These are phyloP conservation scores for Sporothrix variecibatus DNA, from an alignment of 2,329 filamentous ascomycete species.

Conservation along the genomic window DNA sequence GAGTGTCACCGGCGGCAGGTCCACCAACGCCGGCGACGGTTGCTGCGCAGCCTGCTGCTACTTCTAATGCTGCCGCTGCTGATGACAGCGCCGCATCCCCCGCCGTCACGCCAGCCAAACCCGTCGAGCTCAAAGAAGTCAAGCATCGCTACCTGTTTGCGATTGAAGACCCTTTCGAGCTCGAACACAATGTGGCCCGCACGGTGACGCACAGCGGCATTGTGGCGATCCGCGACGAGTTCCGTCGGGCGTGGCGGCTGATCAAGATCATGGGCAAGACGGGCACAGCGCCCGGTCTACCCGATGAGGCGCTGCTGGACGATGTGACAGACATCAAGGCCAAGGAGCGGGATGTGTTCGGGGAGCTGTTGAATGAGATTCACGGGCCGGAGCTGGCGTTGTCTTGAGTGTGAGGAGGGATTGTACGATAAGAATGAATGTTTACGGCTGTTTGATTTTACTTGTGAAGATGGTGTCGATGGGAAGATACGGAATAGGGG, in stretches of 20 bases:
- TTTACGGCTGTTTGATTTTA: background rate
- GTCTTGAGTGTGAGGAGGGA: background rate
- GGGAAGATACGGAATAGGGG: background rate
- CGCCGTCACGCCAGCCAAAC: conserved; percentile 33
- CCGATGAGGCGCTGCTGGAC: conserved; percentile 54
- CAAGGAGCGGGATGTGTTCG: conserved; percentile 41
- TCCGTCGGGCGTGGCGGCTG: conserved; percentile 75
- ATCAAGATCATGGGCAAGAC: conserved; percentile 54
- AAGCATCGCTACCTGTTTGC: conserved; percentile 81
- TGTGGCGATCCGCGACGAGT: conserved; percentile 79
- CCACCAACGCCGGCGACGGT: background rate
- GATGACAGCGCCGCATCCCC: background rate
- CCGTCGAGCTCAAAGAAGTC: conserved; percentile 63
- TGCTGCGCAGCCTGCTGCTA: background rate
- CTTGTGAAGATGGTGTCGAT: background rate
- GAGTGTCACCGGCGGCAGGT: background rate
- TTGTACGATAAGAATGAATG: background rate
- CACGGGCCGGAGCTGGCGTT: conserved; percentile 36
- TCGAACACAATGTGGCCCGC: conserved; percentile 82
- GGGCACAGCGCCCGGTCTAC: conserved; percentile 30
- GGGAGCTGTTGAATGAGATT: conserved; percentile 45
- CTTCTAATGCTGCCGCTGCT: background rate
- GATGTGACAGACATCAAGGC: conserved; percentile 45
- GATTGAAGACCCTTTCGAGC: conserved; percentile 89
- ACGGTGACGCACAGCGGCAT: conserved; percentile 84